phyloP scores from a whole-genome alignment of 805 yeast species.

The Candida maris region DNA sequence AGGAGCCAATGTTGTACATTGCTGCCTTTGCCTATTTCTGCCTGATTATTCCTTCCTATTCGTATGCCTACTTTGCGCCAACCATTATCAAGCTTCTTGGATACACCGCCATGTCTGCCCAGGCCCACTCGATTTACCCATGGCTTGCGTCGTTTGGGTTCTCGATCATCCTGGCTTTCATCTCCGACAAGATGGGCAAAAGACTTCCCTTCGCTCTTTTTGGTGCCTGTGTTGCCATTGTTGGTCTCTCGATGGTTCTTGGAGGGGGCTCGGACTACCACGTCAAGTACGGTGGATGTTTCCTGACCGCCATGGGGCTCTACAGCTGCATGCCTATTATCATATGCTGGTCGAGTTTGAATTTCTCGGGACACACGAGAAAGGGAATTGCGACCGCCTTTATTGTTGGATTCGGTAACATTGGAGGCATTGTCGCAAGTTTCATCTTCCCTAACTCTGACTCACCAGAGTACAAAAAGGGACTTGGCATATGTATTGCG shows the following conservation, averaged over 20 bases:
- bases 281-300: conserved; percentile 61
- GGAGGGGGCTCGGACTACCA: conserved; percentile 36
- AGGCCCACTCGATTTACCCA: conserved; percentile 80
- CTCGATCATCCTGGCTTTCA: conserved; percentile 56
- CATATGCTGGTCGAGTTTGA: conserved; percentile 63
- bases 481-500: conserved; percentile 49
- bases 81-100: conserved; percentile 60
- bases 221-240: conserved; percentile 37
- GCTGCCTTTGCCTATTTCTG: conserved; percentile 64
- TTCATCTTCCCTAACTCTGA: conserved; percentile 52
- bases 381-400: conserved; percentile 47
- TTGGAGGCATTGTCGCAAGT: conserved; percentile 66
- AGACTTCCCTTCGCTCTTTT: conserved; percentile 43
- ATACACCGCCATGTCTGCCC: conserved; percentile 68
- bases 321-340: conserved; percentile 67
- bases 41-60: conserved; percentile 66
- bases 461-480: conserved; percentile 57
- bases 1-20: conserved; percentile 55
- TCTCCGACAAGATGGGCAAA: conserved; percentile 51
- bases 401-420: conserved; percentile 69
- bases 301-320: conserved; percentile 54
- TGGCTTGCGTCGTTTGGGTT: conserved; percentile 76
- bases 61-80: conserved; percentile 72
- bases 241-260: conserved; percentile 55
- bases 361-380: conserved; percentile 60